A percentile compares a stretch with the other conserved stretches of the same genome.
Evolutionary conservation across 1,284 basidiomycete species (phyloP).

Genomic region (Ceratobasidium sp.): DNA sequence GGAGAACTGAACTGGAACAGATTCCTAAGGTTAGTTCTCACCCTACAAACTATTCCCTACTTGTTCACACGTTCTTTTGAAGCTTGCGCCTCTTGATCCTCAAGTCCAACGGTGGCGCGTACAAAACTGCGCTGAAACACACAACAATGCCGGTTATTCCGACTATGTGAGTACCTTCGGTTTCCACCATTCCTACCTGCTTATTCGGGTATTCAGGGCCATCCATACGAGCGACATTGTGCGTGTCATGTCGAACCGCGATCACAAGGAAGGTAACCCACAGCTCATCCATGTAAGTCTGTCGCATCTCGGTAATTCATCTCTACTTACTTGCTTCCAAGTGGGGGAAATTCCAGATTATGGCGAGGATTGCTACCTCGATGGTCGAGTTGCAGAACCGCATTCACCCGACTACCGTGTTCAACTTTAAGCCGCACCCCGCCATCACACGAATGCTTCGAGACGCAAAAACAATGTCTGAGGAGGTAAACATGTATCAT

Average conservation of each 20-base stretch:
- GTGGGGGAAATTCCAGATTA: slow-evolving; percentile 89
- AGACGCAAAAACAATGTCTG: slow-evolving; percentile 67
- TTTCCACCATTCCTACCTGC: not conserved
- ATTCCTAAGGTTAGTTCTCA: slow-evolving; percentile 62
- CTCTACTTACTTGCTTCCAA: not conserved
- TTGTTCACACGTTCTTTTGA: not conserved
- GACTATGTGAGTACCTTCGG: slow-evolving; percentile 73
- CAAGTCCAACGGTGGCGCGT: slow-evolving; percentile 78
- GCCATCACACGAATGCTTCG: slow-evolving; percentile 67
- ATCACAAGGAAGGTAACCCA: slow-evolving; percentile 71
- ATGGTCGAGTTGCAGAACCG: slow-evolving; percentile 79
- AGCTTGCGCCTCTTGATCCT: slow-evolving; percentile 81
- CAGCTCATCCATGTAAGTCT: slow-evolving; percentile 68
- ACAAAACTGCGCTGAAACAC: slow-evolving; percentile 81
- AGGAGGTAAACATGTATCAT: slow-evolving; percentile 64
- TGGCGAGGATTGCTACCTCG: slow-evolving; percentile 75
- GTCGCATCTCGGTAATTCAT: not conserved
- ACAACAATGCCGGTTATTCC: slow-evolving; percentile 84
- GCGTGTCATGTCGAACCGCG: slow-evolving; percentile 80
- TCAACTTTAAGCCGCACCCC: slow-evolving; percentile 67
- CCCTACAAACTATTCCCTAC: not conserved
- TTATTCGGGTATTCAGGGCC: slow-evolving; percentile 66
- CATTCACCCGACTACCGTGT: slow-evolving; percentile 70
- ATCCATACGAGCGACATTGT: slow-evolving; percentile 85
- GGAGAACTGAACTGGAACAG: slow-evolving; percentile 75